phyloP scores from a whole-genome alignment of 768 basidiomycete genomes.

The Mycena sanguinolenta region DNA sequence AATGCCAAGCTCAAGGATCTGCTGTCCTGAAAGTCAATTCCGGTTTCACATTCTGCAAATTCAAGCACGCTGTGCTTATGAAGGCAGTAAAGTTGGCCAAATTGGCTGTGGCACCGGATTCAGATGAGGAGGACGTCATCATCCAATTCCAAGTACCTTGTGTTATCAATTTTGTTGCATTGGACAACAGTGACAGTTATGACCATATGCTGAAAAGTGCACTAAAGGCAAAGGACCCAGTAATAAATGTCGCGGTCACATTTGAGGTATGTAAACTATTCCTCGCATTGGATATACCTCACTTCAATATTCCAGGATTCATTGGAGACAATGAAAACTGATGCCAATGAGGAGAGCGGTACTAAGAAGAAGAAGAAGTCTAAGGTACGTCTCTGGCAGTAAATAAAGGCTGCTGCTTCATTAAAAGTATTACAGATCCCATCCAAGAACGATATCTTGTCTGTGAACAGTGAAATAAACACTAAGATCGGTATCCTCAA shows the following conservation, averaged over 20 bases:
- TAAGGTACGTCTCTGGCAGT: neutral
- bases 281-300: no score
- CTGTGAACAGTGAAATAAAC: constrained; percentile 15
- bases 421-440: neutral
- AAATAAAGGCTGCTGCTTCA: neutral
- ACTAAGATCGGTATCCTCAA: neutral
- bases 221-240: neutral
- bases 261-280: neutral
- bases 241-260: neutral
- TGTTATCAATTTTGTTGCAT: neutral
- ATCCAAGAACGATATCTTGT: constrained; percentile 2
- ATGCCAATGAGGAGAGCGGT: no score
- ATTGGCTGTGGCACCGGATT: neutral
- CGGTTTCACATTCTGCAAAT: neutral
- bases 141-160: constrained; percentile 1
- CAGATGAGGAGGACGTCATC: neutral
- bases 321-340: neutral
- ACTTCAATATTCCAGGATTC: no score
- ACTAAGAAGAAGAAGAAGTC: neutral
- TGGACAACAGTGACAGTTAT: neutral
- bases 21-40: neutral
- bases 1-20: neutral
- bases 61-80: neutral
- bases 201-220: neutral
- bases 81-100: neutral